Percentiles rank a stretch among this genome's conserved stretches.
Conservation (phyloP, 108 stramenopile genomes). For the Cyclotella baltica region DNA sequence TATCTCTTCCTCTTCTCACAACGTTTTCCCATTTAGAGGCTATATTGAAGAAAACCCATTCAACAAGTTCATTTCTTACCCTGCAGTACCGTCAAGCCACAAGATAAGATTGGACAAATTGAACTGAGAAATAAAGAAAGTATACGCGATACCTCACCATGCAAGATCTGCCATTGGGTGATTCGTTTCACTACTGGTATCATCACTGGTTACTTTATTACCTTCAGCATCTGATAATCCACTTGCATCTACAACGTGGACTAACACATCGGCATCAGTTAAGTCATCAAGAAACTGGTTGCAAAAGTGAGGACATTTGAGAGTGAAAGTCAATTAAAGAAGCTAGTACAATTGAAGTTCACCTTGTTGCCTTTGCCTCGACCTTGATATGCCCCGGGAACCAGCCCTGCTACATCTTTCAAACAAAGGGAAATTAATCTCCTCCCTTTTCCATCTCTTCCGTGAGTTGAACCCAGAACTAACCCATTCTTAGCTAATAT, state of each 20-base stretch:
- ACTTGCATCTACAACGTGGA: conserved; percentile 80
- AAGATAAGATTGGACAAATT: too few species aligned
- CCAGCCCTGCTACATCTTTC: conserved; percentile 93
- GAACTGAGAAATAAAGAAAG: too few species aligned
- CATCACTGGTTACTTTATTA: conserved; percentile 49
- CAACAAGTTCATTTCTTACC: conserved; percentile 71
- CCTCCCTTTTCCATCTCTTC: conserved; percentile 70
- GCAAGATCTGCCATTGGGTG: conserved; percentile 79
- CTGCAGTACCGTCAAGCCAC: background rate
- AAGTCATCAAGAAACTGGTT: conserved; percentile 92
- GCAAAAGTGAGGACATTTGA: too few species aligned
- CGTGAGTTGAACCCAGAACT: conserved; percentile 75
- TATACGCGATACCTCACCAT: conserved; percentile 56
- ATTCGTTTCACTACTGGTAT: conserved; percentile 32
- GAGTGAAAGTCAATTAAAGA: background rate
- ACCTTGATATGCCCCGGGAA: conserved; percentile 91
- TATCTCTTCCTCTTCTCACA: conserved; percentile 56
- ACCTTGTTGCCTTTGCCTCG: conserved; percentile 83
- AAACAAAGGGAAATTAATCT: conserved; percentile 82
- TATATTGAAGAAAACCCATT: conserved; percentile 90
- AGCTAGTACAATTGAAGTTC: background rate
- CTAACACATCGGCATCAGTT: conserved; percentile 88
- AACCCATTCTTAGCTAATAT: conserved; percentile 14
- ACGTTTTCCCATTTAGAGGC: conserved; percentile 84
- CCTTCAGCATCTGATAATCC: conserved; percentile 83